Evolutionary conservation across 192 early-diverging fungal genomes (phyloP), one percentile per base, ranked within the genome.

Genomic region (Podila clonocystis): DNA sequence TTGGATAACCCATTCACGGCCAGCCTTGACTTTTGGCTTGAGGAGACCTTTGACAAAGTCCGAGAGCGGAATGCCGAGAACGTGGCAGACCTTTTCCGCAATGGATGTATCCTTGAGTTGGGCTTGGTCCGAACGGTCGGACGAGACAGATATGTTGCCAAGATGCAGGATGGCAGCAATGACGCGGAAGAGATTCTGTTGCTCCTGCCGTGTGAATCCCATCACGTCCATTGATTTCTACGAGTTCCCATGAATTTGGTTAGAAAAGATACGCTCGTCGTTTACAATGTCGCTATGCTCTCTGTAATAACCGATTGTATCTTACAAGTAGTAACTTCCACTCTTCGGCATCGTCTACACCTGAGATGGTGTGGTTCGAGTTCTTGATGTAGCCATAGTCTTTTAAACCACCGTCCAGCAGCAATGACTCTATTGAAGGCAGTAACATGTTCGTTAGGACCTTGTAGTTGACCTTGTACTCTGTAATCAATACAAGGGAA

Each of bases 1-100:
- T 76, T 98, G 95, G 11, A 91, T 93, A 22, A 99, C 98, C 96
- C 96, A 98, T 74, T 98, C 96, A 30, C 96, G 88, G 11, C 97
- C 97, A 5, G 97, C 98, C 84, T 95, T 95, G 82, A 99, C 95
- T 72, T 90, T 89, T 9, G 98, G 98, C 60, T 91, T 94, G 50
- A 98, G 85, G 55, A 98, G 83, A 38, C 91, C 91, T 65, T 94
- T 94, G 48, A 91, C 92, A 75, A 99, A 98, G 19, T 96, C 95
- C 5, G 91, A 87, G 12, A 94, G 89, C 36, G 92, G 92, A 61
- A 99, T 94, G 13, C 97, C 96, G 7, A 99, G 85, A 52, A 99
- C 91, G 75, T 98, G 95, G 83, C 98, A 99, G 24, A 98, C 93
- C 74, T 94, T 92, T 75, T 98, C 96, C 22, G 89, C 90, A 0